Conservation (phyloP, 2,329 filamentous ascomycete genomes). For the Byssothecium circinans region DNA sequence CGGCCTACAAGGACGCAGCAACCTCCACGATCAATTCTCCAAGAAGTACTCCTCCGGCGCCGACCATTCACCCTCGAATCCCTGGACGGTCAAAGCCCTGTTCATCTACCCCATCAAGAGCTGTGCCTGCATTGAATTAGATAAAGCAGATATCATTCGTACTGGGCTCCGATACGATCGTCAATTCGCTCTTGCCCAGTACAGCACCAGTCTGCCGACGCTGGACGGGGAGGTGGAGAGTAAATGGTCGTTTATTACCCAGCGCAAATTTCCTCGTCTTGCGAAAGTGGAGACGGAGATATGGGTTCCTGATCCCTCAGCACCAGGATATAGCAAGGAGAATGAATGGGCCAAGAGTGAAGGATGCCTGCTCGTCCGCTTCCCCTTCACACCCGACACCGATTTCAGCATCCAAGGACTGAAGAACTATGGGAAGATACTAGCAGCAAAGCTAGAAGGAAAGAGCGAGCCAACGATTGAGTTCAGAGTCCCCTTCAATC, state of each 20-base stretch:
- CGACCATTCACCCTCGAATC: slow-evolving; percentile 26
- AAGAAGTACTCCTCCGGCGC: slow-evolving; percentile 48
- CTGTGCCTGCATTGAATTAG: slow-evolving; percentile 74
- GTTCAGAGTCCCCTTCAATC: slow-evolving; percentile 67
- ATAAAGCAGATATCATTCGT: slow-evolving; percentile 63
- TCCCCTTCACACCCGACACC: slow-evolving; percentile 54
- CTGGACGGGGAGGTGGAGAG: slow-evolving; percentile 46
- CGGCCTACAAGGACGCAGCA: slow-evolving; percentile 53
- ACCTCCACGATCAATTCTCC: slow-evolving; percentile 60
- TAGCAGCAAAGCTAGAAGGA: slow-evolving; percentile 38
- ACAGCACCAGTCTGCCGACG: slow-evolving; percentile 47
- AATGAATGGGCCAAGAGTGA: slow-evolving; percentile 55
- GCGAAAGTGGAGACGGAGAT: slow-evolving; percentile 67
- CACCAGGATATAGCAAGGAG: slow-evolving; percentile 53
- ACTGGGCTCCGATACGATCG: slow-evolving; percentile 77
- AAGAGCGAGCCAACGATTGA: slow-evolving; percentile 61
- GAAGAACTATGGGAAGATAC: slow-evolving; percentile 34
- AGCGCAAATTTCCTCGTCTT: slow-evolving; percentile 68
- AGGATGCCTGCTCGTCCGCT: slow-evolving; percentile 67
- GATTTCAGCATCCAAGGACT: slow-evolving; percentile 37
- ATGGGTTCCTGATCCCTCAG: slow-evolving; percentile 69
- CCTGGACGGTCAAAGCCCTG: slow-evolving; percentile 64
- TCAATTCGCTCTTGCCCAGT: slow-evolving; percentile 78
- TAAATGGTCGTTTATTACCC: slow-evolving; percentile 71
- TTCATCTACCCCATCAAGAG: slow-evolving; percentile 84